A percentile compares a stretch with the other conserved stretches of the same genome.
phyloP scores from a whole-genome alignment of 306 rosid genomes.

The Fagus crenata region DNA sequence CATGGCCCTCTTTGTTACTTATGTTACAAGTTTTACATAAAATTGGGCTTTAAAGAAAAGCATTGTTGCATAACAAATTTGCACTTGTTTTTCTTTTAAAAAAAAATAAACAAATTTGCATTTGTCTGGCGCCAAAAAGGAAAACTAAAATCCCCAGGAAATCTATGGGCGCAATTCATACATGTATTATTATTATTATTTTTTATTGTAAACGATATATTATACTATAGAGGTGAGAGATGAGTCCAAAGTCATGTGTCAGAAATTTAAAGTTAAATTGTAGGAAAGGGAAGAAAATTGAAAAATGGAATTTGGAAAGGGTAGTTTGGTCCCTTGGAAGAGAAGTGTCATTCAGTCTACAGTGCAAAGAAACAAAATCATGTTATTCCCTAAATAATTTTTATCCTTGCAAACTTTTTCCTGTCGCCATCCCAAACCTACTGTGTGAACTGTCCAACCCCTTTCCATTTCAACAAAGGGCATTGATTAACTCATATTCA shows the following conservation, averaged over 20 bases:
- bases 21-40: too few relatives aligned
- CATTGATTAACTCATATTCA: too few relatives aligned
- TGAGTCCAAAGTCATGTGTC: slow-evolving; percentile 33
- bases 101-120: too few relatives aligned
- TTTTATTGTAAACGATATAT: too few relatives aligned
- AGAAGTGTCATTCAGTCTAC: slow-evolving; percentile 73
- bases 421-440: slow-evolving; percentile 48
- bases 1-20: too few relatives aligned
- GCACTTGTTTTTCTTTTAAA: too few relatives aligned
- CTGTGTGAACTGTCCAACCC: slow-evolving; percentile 26
- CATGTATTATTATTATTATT: too few relatives aligned
- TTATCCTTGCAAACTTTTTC: slow-evolving; percentile 48
- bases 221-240: background rate
- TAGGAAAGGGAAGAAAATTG: slow-evolving; percentile 8
- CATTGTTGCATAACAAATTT: too few relatives aligned
- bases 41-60: too few relatives aligned
- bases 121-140: too few relatives aligned
- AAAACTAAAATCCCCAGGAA: too few relatives aligned
- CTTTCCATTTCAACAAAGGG: slow-evolving; percentile 25
- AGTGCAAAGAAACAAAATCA: slow-evolving; percentile 56
- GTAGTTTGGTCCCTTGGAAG: slow-evolving; percentile 45
- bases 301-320: slow-evolving; percentile 33
- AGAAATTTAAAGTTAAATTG: slow-evolving; percentile 36
- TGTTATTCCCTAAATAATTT: slow-evolving; percentile 46
- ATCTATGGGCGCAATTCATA: too few relatives aligned